These are phyloP conservation scores for Schwanniomyces occidentalis DNA, from an alignment of 805 yeast genomes.

Conservation along the genomic window DNA sequence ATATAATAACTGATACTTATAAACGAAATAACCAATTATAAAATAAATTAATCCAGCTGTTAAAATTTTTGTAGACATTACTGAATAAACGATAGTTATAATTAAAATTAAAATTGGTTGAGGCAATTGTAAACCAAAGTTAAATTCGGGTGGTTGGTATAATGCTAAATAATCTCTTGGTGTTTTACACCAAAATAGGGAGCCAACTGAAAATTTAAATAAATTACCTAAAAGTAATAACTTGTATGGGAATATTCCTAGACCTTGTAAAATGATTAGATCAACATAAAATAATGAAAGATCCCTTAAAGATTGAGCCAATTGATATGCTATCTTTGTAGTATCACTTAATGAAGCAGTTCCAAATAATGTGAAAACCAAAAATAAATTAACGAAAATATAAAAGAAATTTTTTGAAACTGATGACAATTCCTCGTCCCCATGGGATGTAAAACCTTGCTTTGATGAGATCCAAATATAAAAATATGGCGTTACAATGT, in stretches of 20 bases:
- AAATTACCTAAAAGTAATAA: constrained; percentile 79
- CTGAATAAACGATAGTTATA: constrained; percentile 83
- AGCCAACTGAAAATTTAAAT: constrained; percentile 60
- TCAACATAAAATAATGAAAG: constrained; percentile 89
- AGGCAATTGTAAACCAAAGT: constrained; percentile 88
- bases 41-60: constrained; percentile 84
- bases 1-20: constrained; percentile 86
- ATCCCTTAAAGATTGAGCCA: constrained; percentile 79
- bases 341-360: constrained; percentile 90
- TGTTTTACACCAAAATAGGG: constrained; percentile 67
- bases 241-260: constrained; percentile 90
- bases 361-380: constrained; percentile 93
- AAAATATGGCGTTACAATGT: constrained; percentile 78
- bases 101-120: constrained; percentile 86
- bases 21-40: constrained; percentile 80
- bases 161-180: constrained; percentile 78
- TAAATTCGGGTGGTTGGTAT: constrained; percentile 87
- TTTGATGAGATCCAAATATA: constrained; percentile 78
- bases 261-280: constrained; percentile 73
- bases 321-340: constrained; percentile 79
- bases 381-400: constrained; percentile 87
- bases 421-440: constrained; percentile 88
- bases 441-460: constrained; percentile 89
- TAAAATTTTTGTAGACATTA: constrained; percentile 83
- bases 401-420: constrained; percentile 93